phyloP scores from a whole-genome alignment of 2,329 filamentous ascomycete species.

The Ophiostoma sp. region DNA sequence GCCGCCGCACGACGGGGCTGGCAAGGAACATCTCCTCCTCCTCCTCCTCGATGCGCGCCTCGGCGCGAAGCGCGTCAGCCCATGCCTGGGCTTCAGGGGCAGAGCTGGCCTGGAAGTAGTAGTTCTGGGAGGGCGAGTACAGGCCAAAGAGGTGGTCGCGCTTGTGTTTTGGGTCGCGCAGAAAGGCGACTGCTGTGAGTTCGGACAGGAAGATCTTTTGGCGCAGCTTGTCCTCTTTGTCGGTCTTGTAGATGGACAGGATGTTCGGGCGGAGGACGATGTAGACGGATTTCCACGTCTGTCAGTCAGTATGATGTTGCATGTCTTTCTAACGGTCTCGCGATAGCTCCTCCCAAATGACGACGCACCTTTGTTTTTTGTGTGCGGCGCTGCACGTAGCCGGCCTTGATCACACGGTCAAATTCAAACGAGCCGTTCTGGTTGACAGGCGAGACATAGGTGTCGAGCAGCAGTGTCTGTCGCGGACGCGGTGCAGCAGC shows the following conservation, averaged over 20 bases:
- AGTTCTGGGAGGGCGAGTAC: slow-evolving; percentile 87
- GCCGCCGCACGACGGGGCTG: slow-evolving; percentile 54
- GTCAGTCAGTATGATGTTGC: neutral
- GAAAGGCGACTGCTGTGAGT: slow-evolving; percentile 80
- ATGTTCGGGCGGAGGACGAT: slow-evolving; percentile 86
- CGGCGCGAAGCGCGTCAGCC: slow-evolving; percentile 73
- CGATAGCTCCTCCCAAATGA: neutral
- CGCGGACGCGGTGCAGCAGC: slow-evolving; percentile 33
- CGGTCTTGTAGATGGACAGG: slow-evolving; percentile 87
- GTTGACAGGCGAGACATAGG: slow-evolving; percentile 73
- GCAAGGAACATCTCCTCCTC: slow-evolving; percentile 76
- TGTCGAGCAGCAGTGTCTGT: slow-evolving; percentile 51
- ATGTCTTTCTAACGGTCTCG: too few relatives aligned
- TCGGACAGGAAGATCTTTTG: slow-evolving; percentile 85
- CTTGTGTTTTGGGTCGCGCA: slow-evolving; percentile 84
- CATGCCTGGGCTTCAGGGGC: slow-evolving; percentile 75
- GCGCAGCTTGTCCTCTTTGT: slow-evolving; percentile 81
- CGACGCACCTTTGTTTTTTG: slow-evolving; percentile 78
- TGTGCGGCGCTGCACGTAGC: slow-evolving; percentile 79
- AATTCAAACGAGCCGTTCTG: slow-evolving; percentile 95
- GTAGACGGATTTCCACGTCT: slow-evolving; percentile 88
- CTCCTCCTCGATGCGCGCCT: slow-evolving; percentile 80
- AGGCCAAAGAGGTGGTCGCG: slow-evolving; percentile 84
- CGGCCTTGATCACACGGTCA: slow-evolving; percentile 86
- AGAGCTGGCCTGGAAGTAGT: slow-evolving; percentile 74